phyloP scores from a whole-genome alignment of 1,139 yeast species.

The Kodamaea anthophila region DNA sequence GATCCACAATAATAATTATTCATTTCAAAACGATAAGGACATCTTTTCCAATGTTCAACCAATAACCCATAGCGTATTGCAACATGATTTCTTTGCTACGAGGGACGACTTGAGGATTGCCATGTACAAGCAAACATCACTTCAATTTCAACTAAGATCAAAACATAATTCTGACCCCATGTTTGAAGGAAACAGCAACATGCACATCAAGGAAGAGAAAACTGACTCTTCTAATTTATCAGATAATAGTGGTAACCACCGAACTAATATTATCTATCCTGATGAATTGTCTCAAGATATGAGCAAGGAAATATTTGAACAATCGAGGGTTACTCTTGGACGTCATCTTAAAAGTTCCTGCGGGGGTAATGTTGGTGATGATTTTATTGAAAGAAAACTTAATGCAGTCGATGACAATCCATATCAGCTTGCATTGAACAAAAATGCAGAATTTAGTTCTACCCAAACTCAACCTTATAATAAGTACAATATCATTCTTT shows the following conservation, averaged over 20 bases:
- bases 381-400: slow-evolving; percentile 1
- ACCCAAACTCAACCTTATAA: slow-evolving; percentile 3
- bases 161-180: too few relatives aligned
- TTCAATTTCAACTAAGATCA: too few relatives aligned
- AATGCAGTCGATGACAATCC: slow-evolving; percentile 2
- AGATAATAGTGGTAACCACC: too few relatives aligned
- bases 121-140: slow-evolving; percentile 15
- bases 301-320: slow-evolving; percentile 6
- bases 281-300: background rate
- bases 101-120: slow-evolving; percentile 17
- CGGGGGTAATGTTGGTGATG: slow-evolving; percentile 2
- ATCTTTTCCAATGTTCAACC: slow-evolving; percentile 14
- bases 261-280: too few relatives aligned
- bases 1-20: too few relatives aligned
- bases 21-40: too few relatives aligned
- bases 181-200: too few relatives aligned
- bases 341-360: slow-evolving; percentile 9
- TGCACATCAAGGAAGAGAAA: too few relatives aligned
- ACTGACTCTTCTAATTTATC: too few relatives aligned
- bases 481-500: slow-evolving; percentile 9
- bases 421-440: slow-evolving; percentile 1
- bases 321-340: slow-evolving; percentile 8
- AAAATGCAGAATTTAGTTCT: slow-evolving; percentile 1
- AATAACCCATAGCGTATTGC: slow-evolving; percentile 8
- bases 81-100: slow-evolving; percentile 12